These are phyloP conservation scores for Ogataea methanolica DNA, from an alignment of 805 yeast genomes.

Conservation along the genomic window DNA sequence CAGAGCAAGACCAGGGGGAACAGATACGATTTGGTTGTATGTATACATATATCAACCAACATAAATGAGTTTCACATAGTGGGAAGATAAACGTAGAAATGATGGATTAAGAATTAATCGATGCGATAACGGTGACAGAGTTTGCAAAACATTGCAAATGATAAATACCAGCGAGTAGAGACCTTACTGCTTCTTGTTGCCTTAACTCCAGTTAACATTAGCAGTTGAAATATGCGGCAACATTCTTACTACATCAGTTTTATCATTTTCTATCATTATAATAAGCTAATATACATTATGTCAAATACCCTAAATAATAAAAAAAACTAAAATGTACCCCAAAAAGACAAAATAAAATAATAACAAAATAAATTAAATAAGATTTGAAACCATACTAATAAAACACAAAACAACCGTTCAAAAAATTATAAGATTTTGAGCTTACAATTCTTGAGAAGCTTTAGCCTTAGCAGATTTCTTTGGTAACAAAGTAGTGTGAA, in stretches of 20 bases:
- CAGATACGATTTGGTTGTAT: too few species aligned
- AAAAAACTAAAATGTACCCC: constrained; percentile 2
- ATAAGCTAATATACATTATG: constrained; percentile 22
- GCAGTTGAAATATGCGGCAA: not conserved
- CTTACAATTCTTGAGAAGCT: constrained; percentile 56
- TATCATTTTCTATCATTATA: not conserved
- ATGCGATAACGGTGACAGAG: not conserved
- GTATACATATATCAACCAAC: too few species aligned
- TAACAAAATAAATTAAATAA: constrained; percentile 8
- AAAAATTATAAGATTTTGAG: constrained; percentile 1
- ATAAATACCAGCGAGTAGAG: too few species aligned
- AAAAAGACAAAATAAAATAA: constrained; percentile 1
- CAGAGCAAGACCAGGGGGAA: too few species aligned
- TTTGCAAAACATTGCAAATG: not conserved
- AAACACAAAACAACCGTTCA: constrained; percentile 4
- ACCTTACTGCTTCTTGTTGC: too few species aligned
- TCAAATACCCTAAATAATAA: constrained; percentile 5
- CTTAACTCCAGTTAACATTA: too few species aligned
- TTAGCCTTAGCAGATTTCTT: constrained; percentile 49
- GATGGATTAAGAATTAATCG: not conserved
- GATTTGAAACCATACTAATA: constrained; percentile 5
- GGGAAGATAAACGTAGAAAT: not conserved
- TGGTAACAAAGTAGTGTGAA: constrained; percentile 84
- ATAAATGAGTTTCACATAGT: too few species aligned
- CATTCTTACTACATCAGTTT: not conserved